phyloP scores from a whole-genome alignment of 176 grass and related monocot species.

The Oryza nivara region DNA sequence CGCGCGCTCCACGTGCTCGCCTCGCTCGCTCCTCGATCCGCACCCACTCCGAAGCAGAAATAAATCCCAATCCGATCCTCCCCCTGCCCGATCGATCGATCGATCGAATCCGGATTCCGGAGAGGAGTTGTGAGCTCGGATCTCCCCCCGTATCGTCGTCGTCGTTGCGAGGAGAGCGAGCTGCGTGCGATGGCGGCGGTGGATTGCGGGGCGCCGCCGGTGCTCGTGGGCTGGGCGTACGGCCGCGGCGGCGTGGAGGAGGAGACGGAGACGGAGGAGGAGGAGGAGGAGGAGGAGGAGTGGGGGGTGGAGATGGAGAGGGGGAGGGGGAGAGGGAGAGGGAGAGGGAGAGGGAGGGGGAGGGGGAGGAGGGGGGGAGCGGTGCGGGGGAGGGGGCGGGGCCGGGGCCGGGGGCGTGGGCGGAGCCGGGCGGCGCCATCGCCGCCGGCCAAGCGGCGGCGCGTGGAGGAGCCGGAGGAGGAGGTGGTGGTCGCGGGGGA shows the following conservation, averaged over 20 bases:
- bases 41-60: too few relatives aligned
- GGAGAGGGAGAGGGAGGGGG: neutral
- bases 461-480: neutral
- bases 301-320: neutral
- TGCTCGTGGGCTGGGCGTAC: neutral
- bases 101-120: too few relatives aligned
- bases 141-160: too few relatives aligned
- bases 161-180: too few relatives aligned
- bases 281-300: neutral
- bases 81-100: too few relatives aligned
- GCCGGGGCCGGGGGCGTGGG: neutral
- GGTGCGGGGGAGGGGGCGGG: neutral
- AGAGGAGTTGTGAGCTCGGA: too few relatives aligned
- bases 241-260: neutral
- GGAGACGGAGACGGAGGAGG: neutral
- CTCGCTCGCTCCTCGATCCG: too few relatives aligned
- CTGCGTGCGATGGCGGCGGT: constrained; percentile 36
- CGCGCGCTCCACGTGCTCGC: too few relatives aligned
- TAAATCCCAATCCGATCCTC: too few relatives aligned
- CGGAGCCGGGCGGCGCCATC: neutral
- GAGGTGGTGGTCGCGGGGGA: neutral
- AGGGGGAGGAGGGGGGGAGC: constrained; percentile 5
- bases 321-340: neutral
- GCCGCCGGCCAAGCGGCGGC: constrained; percentile 14
- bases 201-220: neutral